Evolutionary conservation across 768 basidiomycete genomes (phyloP).

Genomic region (Leccinum uliginosum): DNA sequence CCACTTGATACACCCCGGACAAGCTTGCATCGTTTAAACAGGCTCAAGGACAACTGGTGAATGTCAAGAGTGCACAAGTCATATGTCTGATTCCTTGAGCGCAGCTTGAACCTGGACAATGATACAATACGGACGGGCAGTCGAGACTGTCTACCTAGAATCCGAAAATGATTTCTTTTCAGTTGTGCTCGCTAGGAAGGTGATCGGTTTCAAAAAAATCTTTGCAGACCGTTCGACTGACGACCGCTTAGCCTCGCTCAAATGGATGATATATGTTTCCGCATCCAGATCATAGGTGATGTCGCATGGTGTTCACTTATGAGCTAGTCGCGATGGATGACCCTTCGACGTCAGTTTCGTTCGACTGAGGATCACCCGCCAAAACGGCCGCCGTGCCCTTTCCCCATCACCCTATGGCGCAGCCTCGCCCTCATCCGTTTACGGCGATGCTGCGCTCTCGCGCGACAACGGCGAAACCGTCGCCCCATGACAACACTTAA

Average conservation of each 20-base stretch:
- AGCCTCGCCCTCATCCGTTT: too few relatives aligned
- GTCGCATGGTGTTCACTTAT: conserved; percentile 48
- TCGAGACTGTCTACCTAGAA: neutral
- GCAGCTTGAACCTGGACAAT: conserved; percentile 31
- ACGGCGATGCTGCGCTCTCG: too few relatives aligned
- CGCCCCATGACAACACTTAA: too few relatives aligned
- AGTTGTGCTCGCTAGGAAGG: conserved; percentile 30
- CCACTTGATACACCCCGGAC: conserved; percentile 3
- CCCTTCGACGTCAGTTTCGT: conserved; percentile 37
- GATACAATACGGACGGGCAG: conserved; percentile 33
- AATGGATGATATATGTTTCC: conserved; percentile 38
- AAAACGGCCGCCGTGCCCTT: conserved; percentile 1
- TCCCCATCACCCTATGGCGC: too few relatives aligned
- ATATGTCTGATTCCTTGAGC: conserved; percentile 30
- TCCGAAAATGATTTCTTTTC: neutral
- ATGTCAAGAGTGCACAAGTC: conserved; percentile 33
- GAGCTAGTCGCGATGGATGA: conserved; percentile 54
- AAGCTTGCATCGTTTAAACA: neutral
- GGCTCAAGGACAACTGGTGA: conserved; percentile 32
- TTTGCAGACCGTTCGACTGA: neutral
- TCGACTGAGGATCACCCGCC: conserved; percentile 48
- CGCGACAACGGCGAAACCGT: too few relatives aligned
- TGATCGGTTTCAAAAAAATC: neutral
- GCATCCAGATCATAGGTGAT: too few relatives aligned
- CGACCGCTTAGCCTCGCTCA: conserved; percentile 29